Evolutionary conservation across 305 asterid species (phyloP).

Genomic region (Plantago lanceolata): DNA sequence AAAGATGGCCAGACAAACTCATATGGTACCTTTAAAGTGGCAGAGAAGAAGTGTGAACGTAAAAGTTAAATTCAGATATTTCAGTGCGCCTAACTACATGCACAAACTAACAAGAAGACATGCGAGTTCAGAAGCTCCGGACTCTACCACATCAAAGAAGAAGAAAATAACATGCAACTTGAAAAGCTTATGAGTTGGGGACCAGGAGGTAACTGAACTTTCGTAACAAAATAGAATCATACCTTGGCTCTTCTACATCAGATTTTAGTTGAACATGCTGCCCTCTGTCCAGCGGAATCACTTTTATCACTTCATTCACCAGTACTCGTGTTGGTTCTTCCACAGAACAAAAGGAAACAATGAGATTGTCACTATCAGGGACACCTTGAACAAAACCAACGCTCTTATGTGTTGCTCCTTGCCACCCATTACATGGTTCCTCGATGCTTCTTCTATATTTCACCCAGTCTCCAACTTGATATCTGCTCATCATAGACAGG

Average conservation of each 20-base stretch:
- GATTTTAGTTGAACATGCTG: conserved; percentile 90
- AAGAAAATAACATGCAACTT: background rate
- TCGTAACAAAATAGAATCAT: conserved; percentile 19
- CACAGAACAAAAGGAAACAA: conserved; percentile 79
- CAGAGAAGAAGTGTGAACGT: background rate
- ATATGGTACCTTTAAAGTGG: background rate
- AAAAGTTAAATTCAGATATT: background rate
- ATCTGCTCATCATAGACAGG: conserved; percentile 40
- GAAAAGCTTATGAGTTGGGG: background rate
- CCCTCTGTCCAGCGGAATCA: conserved; percentile 94
- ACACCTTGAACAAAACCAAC: conserved; percentile 91
- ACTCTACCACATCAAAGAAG: background rate
- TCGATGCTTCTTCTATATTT: conserved; percentile 68
- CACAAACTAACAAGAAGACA: background rate
- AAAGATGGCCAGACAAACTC: background rate
- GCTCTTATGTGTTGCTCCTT: conserved; percentile 82
- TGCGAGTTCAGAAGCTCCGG: background rate
- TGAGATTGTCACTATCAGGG: conserved; percentile 65
- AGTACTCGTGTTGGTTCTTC: conserved; percentile 50
- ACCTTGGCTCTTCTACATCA: conserved; percentile 93
- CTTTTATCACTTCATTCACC: conserved; percentile 72
- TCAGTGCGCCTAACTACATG: background rate
- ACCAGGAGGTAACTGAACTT: background rate
- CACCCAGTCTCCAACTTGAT: conserved; percentile 91
- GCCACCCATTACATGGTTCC: conserved; percentile 86